phyloP scores from a whole-genome alignment of 345 rosid species.

The Anastatica hierochuntica region DNA sequence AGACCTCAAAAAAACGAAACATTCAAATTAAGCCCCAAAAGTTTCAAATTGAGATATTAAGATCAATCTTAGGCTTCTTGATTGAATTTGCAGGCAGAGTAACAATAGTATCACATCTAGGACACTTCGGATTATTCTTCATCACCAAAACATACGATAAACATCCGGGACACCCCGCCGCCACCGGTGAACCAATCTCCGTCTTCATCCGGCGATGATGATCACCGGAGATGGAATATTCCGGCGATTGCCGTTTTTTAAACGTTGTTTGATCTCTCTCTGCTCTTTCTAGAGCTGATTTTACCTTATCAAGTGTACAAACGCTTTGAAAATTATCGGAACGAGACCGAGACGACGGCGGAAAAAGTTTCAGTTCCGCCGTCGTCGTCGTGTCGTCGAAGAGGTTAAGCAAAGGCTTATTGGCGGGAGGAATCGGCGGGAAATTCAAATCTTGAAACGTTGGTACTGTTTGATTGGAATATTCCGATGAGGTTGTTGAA shows the following conservation, averaged over 20 bases:
- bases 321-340: slow-evolving; percentile 52
- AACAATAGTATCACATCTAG: slow-evolving; percentile 59
- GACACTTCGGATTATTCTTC: slow-evolving; percentile 64
- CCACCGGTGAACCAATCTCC: slow-evolving; percentile 34
- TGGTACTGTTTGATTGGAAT: slow-evolving; percentile 3
- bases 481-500: no score
- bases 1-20: background rate
- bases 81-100: slow-evolving; percentile 29
- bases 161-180: slow-evolving; percentile 77
- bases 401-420: slow-evolving; percentile 34
- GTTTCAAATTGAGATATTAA: slow-evolving; percentile 59
- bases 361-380: slow-evolving; percentile 33
- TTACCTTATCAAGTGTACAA: slow-evolving; percentile 84
- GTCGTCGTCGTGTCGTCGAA: slow-evolving; percentile 35
- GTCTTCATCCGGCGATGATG: background rate
- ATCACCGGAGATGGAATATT: background rate
- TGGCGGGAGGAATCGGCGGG: slow-evolving; percentile 30
- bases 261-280: slow-evolving; percentile 41
- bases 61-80: slow-evolving; percentile 63
- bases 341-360: slow-evolving; percentile 8
- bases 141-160: slow-evolving; percentile 68
- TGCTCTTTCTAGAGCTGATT: slow-evolving; percentile 64
- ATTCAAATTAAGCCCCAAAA: slow-evolving; percentile 7
- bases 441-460: slow-evolving; percentile 63
- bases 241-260: slow-evolving; percentile 37